Conservation (phyloP, 2,329 filamentous ascomycete species). For the Aspergillus tubingensis region DNA sequence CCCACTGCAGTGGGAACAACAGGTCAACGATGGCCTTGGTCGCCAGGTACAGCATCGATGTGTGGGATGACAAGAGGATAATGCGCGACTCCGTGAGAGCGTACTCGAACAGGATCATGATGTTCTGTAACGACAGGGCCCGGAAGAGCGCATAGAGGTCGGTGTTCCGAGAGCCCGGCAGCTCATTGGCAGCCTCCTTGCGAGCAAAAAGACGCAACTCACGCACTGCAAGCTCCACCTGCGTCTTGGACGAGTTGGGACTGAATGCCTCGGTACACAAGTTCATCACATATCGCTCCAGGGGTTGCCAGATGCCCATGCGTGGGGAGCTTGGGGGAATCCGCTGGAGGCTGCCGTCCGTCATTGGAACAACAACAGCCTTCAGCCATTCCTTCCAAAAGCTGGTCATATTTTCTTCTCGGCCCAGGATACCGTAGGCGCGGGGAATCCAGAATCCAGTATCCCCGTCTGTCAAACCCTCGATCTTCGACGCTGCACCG, state of each 20-base stretch:
- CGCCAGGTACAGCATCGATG: conserved; percentile 91
- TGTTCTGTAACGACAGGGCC: conserved; percentile 85
- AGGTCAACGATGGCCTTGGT: conserved; percentile 83
- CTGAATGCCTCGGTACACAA: conserved; percentile 93
- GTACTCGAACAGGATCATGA: conserved; percentile 90
- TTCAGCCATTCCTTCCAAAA: conserved; percentile 99
- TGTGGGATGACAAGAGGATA: conserved; percentile 93
- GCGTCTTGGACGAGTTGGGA: conserved; percentile 89
- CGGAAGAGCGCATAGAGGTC: conserved; percentile 93
- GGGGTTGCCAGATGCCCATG: conserved; percentile 90
- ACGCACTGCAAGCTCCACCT: conserved; percentile 86
- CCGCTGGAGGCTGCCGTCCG: conserved; percentile 76
- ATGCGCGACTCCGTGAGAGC: conserved; percentile 91
- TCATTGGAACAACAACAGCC: conserved; percentile 94
- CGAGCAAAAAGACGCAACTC: conserved; percentile 90
- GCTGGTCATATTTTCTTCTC: conserved; percentile 76
- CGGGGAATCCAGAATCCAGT: conserved; percentile 94
- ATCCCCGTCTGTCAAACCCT: conserved; percentile 91
- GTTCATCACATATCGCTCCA: conserved; percentile 96
- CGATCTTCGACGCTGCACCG: conserved; percentile 93
- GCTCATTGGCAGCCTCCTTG: conserved; percentile 88
- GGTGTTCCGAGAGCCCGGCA: conserved; percentile 85
- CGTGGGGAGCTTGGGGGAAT: conserved; percentile 86
- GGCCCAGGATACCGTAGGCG: conserved; percentile 87
- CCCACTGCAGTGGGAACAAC: conserved; percentile 89